These are phyloP conservation scores for Rubia occidens DNA, from an alignment of 305 asterid species.

Conservation along the genomic window DNA sequence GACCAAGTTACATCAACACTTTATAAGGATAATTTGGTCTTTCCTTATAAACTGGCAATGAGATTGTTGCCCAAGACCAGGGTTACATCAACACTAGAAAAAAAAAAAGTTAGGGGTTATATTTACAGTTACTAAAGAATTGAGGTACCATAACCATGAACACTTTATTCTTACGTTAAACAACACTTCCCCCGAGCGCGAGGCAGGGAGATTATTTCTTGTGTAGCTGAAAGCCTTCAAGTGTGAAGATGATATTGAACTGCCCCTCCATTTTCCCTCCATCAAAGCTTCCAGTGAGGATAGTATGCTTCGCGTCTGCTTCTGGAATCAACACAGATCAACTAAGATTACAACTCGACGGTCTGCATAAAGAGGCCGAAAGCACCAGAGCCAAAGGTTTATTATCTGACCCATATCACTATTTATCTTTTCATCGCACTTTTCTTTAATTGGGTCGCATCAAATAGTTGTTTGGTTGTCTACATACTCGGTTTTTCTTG, in stretches of 20 bases:
- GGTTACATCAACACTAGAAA: too few species aligned
- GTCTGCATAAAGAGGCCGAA: slow-evolving; percentile 33
- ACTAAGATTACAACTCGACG: slow-evolving; percentile 26
- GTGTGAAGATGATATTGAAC: slow-evolving; percentile 24
- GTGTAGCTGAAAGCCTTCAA: neutral
- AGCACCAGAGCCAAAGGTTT: slow-evolving; percentile 28
- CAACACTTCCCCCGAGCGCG: neutral
- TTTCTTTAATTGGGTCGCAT: slow-evolving; percentile 6
- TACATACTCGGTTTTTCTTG: neutral
- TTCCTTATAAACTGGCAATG: too few species aligned
- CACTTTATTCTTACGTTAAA: too few species aligned
- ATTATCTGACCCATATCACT: neutral
- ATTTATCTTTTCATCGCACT: neutral
- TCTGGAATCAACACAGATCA: slow-evolving; percentile 23
- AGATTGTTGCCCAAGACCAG: too few species aligned
- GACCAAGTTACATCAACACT: too few species aligned
- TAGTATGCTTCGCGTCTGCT: slow-evolving; percentile 18
- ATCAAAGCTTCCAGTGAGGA: slow-evolving; percentile 21
- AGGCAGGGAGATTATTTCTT: neutral
- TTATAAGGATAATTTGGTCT: too few species aligned
- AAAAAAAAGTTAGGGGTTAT: too few species aligned
- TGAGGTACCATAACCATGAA: too few species aligned
- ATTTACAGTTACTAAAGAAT: too few species aligned
- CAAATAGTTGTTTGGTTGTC: neutral
- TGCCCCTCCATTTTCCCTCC: slow-evolving; percentile 17